Evolutionary conservation across 371 early-diverging fungal genomes (phyloP).

Genomic region (Quaeritorhiza haematococci): DNA sequence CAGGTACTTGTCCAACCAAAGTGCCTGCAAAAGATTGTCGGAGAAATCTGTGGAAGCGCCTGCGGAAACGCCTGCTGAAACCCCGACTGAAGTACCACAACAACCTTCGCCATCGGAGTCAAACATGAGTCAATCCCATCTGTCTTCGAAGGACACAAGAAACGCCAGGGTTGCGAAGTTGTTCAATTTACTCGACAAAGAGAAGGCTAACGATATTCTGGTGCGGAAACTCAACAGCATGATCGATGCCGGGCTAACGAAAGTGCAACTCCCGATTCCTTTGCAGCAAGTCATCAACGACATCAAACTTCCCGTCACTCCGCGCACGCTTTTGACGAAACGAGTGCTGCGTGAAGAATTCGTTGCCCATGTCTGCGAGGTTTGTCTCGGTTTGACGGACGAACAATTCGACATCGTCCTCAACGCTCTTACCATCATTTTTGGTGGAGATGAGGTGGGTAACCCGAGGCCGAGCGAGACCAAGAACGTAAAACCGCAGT

Average conservation of each 20-base stretch:
- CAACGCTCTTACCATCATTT: background rate
- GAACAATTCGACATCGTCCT: background rate
- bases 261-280: background rate
- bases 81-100: no score
- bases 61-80: no score
- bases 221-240: background rate
- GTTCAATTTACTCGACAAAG: no score
- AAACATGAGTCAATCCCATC: no score
- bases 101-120: no score
- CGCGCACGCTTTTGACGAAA: background rate
- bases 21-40: no score
- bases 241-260: slow-evolving; percentile 5
- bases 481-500: background rate
- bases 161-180: no score
- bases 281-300: background rate
- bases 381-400: background rate
- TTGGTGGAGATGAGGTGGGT: background rate
- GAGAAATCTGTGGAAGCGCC: no score
- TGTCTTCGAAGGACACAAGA: no score
- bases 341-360: background rate
- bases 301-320: background rate
- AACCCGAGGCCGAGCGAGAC: no score
- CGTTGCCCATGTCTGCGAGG: background rate
- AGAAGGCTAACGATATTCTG: background rate
- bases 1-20: no score